phyloP scores from a whole-genome alignment of 371 early-diverging fungal species.

The Mucor lusitanicus region DNA sequence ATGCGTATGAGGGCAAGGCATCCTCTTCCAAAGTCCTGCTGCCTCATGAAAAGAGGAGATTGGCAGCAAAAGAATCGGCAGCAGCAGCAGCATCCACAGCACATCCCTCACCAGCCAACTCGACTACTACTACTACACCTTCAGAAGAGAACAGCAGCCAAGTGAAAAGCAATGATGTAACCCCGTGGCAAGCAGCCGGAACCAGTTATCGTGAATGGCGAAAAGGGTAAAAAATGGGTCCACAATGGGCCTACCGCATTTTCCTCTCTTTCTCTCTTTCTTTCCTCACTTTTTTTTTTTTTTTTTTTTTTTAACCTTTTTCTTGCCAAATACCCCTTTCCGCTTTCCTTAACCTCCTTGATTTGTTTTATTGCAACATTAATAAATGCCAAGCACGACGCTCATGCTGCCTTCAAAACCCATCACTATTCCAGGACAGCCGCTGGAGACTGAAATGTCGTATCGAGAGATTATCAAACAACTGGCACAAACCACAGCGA shows the following conservation, averaged over 20 bases:
- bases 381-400: conserved; percentile 17
- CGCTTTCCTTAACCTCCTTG: conserved; percentile 1
- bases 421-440: conserved; percentile 29
- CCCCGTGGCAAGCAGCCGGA: conserved; percentile 23
- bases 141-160: not conserved
- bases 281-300: conserved; percentile 5
- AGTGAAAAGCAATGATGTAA: not conserved
- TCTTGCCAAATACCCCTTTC: not conserved
- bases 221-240: conserved; percentile 11
- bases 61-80: not conserved
- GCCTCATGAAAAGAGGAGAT: conserved; percentile 11
- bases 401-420: conserved; percentile 31
- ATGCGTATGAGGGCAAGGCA: not conserved
- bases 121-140: not conserved
- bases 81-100: not conserved
- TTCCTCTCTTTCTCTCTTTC: not conserved
- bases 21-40: not conserved
- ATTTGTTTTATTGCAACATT: conserved; percentile 2
- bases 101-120: not conserved
- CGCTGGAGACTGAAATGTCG: conserved; percentile 29
- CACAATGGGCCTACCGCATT: not conserved
- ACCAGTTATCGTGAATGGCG: conserved; percentile 23
- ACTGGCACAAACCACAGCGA: conserved; percentile 42
- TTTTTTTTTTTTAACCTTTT: not conserved
- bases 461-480: conserved; percentile 58